A percentile compares a stretch with the other conserved stretches of the same genome.
Evolutionary conservation across 768 basidiomycete genomes (phyloP).

Genomic region (Coprinopsis strossmayeri): DNA sequence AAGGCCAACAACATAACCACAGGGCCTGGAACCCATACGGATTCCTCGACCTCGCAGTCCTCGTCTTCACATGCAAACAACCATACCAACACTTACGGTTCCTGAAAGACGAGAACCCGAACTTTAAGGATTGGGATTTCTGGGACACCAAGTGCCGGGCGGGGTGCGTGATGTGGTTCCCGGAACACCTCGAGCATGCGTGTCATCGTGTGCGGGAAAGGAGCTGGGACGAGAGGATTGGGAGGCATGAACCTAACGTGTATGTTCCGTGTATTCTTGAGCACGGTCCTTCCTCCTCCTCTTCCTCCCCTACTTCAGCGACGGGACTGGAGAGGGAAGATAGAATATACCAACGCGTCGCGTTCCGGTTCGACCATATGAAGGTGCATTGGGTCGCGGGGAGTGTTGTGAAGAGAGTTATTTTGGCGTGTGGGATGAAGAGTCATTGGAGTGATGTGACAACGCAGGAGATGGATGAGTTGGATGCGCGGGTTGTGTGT

Average conservation of each 20-base stretch:
- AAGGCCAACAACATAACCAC: neutral
- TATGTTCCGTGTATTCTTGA: slow-evolving; percentile 4
- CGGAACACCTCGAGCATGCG: slow-evolving; percentile 26
- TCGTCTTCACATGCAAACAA: slow-evolving; percentile 23
- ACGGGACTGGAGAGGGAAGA: too few species aligned
- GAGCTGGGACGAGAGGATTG: slow-evolving; percentile 3
- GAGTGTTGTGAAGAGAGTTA: slow-evolving; percentile 21
- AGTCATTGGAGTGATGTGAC: slow-evolving; percentile 18
- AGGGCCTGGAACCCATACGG: neutral
- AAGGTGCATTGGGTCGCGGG: slow-evolving; percentile 25
- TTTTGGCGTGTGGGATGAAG: slow-evolving; percentile 25
- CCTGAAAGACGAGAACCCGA: neutral
- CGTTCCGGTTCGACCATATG: slow-evolving; percentile 20
- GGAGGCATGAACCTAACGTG: slow-evolving; percentile 7
- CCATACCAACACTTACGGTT: neutral
- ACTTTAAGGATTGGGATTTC: slow-evolving; percentile 1
- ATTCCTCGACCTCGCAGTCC: slow-evolving; percentile 15
- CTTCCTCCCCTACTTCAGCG: slow-evolving; percentile 5
- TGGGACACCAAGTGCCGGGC: slow-evolving; percentile 6
- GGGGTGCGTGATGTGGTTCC: slow-evolving; percentile 26
- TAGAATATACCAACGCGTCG: too few species aligned
- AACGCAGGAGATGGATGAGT: slow-evolving; percentile 21
- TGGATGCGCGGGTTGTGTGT: slow-evolving; percentile 27
- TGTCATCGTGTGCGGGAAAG: slow-evolving; percentile 20
- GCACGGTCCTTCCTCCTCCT: neutral